These are phyloP conservation scores for Metarhizium guizhouense DNA, from an alignment of 2,329 filamentous ascomycete genomes.

Conservation along the genomic window DNA sequence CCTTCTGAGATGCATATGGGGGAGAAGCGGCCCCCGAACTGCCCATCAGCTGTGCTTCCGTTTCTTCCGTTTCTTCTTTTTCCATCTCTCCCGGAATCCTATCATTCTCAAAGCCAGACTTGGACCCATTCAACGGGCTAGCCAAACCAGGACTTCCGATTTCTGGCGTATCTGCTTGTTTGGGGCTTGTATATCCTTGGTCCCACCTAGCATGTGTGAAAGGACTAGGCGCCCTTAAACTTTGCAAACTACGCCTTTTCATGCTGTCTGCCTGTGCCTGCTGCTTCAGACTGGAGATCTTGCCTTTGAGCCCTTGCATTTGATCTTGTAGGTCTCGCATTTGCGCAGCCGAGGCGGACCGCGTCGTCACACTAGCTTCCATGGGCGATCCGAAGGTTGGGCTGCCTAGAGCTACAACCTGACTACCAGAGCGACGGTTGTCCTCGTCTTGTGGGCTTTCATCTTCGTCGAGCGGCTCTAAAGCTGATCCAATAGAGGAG, in stretches of 20 bases:
- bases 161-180: conserved; percentile 9
- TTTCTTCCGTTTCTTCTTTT: conserved; percentile 6
- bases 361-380: conserved; percentile 45
- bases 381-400: conserved; percentile 33
- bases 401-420: conserved; percentile 31
- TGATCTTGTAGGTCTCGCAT: conserved; percentile 71
- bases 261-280: conserved; percentile 72
- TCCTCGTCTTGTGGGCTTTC: conserved; percentile 18
- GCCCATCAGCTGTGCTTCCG: conserved; percentile 3
- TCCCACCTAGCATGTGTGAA: conserved; percentile 58
- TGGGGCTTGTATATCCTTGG: conserved; percentile 10
- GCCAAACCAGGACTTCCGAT: conserved; percentile 4
- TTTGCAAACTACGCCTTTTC: conserved; percentile 68
- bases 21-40: conserved; percentile 2
- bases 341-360: conserved; percentile 64
- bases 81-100: not conserved
- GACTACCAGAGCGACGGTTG: conserved; percentile 20
- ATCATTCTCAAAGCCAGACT: not conserved
- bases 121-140: not conserved
- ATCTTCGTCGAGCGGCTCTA: conserved; percentile 48
- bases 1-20: not conserved
- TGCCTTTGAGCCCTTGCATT: conserved; percentile 76
- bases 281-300: conserved; percentile 71
- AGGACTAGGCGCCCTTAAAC: conserved; percentile 65
- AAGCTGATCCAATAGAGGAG: conserved; percentile 30